Conservation (phyloP, 2,329 filamentous ascomycete species). For the Pseudogymnoascus sp. region DNA sequence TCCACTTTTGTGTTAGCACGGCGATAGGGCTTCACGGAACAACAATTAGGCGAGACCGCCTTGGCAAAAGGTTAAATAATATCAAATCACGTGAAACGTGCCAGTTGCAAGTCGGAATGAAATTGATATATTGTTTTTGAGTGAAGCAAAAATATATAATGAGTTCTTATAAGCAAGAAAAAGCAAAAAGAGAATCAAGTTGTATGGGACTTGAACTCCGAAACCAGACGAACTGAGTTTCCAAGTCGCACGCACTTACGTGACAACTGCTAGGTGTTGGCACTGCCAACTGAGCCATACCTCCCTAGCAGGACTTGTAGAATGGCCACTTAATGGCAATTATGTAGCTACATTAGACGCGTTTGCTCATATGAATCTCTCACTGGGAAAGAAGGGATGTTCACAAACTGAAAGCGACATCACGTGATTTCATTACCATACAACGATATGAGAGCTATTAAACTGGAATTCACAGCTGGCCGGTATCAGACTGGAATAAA, state of each 20-base stretch:
- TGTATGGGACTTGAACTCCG: not conserved
- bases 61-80: not conserved
- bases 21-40: not conserved
- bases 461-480: too few species aligned
- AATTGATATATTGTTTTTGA: not conserved
- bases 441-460: not conserved
- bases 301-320: conserved; percentile 2
- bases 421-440: not conserved
- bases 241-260: conserved; percentile 6
- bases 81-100: not conserved
- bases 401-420: not conserved
- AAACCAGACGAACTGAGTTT: conserved; percentile 9
- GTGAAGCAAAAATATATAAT: not conserved
- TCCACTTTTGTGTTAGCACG: conserved; percentile 1
- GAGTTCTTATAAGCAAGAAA: not conserved
- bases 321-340: not conserved
- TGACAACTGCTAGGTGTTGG: conserved; percentile 1
- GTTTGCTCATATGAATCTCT: not conserved
- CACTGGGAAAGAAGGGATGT: not conserved
- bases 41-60: not conserved
- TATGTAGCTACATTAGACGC: not conserved
- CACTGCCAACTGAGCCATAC: conserved; percentile 8
- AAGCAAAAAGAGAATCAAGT: conserved; percentile 2
- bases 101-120: not conserved
- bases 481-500: not conserved